Evolutionary conservation across 192 early-diverging fungal species (phyloP), one percentile per base, ranked within the genome.

Genomic region (Podila epigama): DNA sequence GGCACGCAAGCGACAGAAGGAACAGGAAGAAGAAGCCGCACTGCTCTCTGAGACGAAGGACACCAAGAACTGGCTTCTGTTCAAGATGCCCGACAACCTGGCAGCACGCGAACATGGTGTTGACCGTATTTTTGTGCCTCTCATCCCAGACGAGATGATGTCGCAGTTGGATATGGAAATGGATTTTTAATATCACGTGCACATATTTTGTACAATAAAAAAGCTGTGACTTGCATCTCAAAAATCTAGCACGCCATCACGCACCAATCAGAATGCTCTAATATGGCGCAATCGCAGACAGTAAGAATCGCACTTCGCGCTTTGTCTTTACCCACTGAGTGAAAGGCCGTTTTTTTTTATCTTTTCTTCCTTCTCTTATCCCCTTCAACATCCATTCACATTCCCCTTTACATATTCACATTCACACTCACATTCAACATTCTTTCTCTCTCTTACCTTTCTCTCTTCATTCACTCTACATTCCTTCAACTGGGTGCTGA

Each of bases 141-240:
- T 58, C 11, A 77, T 77, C 48, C 73, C 73, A 15, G 66, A 77
- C 33, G 60, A 77, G 10, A 61, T 68, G 55, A 64, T 77, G 66
- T 42, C 56, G 6, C n/a, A 54, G 16, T 37, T 75, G 33, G 64
- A 66, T 36, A 68, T 0, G 40, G 39, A 41, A 1, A 41, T 41
- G 1, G 7, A 32, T 52, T 15, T 28, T 11, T 20, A 52, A n/a
- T n/a, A n/a, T n/a, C n/a, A n/a, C n/a, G n/a, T n/a, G n/a, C n/a
- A n/a, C n/a, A n/a, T n/a, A n/a, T n/a, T n/a, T n/a, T n/a, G n/a
- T n/a, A 29, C 12, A 18, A 54, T 29, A 54, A 22, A 16, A 32
- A 54, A 16, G 28, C 28, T 54, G 25, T 54, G 52, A 54, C 29
- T 54, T 5, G 11, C 29, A 27, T 54, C 52, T 54, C 5, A 28